Percentiles rank a stretch among this genome's conserved stretches.
phyloP scores from a whole-genome alignment of 208 protist genomes.

The Acanthamoeba quina region DNA sequence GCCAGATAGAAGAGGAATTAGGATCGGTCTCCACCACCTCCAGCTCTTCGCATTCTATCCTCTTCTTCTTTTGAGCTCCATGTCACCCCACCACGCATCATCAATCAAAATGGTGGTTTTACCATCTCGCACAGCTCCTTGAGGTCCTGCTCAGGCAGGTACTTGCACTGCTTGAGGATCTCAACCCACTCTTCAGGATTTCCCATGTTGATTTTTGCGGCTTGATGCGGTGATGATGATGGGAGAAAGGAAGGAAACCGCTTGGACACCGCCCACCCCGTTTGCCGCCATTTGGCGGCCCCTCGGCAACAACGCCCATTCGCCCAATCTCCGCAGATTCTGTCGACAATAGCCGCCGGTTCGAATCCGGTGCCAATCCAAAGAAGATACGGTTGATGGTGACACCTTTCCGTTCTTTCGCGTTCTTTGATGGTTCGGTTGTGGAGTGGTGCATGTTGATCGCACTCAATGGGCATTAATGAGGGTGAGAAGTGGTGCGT shows the following conservation, averaged over 20 bases:
- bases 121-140: slow-evolving; percentile 88
- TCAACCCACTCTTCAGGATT: slow-evolving; percentile 88
- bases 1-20: neutral
- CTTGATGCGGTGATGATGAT: neutral
- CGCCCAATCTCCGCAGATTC: neutral
- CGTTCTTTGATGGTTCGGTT: too few species aligned
- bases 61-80: too few species aligned
- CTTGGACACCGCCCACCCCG: neutral
- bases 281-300: too few species aligned
- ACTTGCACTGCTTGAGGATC: slow-evolving; percentile 87
- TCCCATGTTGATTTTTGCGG: slow-evolving; percentile 8
- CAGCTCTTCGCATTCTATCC: neutral
- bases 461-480: neutral
- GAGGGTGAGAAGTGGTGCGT: neutral
- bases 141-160: slow-evolving; percentile 88
- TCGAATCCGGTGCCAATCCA: neutral
- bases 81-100: neutral
- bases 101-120: neutral
- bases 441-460: too few species aligned
- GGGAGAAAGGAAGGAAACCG: neutral
- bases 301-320: too few species aligned
- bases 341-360: neutral
- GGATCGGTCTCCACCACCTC: neutral
- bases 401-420: too few species aligned
- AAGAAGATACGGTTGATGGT: neutral